Conservation (phyloP, 2,329 filamentous ascomycete genomes). For the Colletotrichum sp. region DNA sequence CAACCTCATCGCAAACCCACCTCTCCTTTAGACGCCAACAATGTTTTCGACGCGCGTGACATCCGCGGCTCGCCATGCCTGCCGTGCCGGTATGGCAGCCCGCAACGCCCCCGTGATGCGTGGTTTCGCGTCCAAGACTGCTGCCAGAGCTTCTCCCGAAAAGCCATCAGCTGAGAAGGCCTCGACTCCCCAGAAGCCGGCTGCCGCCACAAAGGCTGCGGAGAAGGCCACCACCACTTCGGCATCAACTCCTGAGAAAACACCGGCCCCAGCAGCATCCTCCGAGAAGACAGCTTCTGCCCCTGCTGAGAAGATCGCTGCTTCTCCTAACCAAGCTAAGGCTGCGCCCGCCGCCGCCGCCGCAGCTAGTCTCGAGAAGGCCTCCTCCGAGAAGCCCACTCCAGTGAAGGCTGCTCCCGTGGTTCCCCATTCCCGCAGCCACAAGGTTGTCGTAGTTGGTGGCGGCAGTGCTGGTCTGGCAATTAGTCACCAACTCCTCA, state of each 20-base stretch:
- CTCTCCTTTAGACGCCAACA: not conserved
- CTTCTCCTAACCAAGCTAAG: not conserved
- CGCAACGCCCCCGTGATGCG: not conserved
- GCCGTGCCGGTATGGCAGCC: not conserved
- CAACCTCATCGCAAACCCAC: not conserved
- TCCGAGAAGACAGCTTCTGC: not conserved
- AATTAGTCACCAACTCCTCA: conserved; percentile 71
- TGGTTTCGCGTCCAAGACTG: conserved; percentile 1
- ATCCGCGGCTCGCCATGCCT: conserved; percentile 20
- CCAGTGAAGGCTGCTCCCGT: not conserved
- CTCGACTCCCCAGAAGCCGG: not conserved
- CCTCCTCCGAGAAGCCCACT: not conserved
- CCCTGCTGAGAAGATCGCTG: not conserved
- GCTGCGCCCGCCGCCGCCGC: not conserved
- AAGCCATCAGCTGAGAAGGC: not conserved
- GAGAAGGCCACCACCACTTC: not conserved
- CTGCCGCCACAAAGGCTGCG: not conserved
- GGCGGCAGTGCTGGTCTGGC: conserved; percentile 70
- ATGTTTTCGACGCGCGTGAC: conserved; percentile 27
- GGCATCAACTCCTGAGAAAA: not conserved
- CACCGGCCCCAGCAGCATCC: not conserved
- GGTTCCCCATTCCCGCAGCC: conserved; percentile 29
- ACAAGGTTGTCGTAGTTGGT: conserved; percentile 72
- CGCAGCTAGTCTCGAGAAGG: not conserved
- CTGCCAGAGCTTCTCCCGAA: conserved; percentile 23